These are phyloP conservation scores for Cercospora brassicicola DNA, from an alignment of 2,329 filamentous ascomycete species.

Conservation along the genomic window DNA sequence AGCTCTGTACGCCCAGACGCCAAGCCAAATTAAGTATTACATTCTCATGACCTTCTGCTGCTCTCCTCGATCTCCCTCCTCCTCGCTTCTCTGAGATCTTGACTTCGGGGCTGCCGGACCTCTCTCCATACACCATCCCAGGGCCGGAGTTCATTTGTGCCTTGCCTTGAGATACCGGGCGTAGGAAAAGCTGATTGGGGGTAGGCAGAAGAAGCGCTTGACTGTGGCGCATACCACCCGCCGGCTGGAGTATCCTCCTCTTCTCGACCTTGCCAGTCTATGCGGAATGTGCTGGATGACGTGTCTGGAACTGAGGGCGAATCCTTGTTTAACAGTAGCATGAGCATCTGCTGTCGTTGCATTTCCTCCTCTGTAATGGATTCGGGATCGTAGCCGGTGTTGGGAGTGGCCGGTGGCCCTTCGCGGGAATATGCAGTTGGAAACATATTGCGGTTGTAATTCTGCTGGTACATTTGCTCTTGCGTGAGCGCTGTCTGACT, in stretches of 20 bases:
- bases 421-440: slow-evolving; percentile 35
- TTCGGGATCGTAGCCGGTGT: slow-evolving; percentile 35
- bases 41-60: slow-evolving; percentile 2
- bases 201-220: slow-evolving; percentile 16
- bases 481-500: slow-evolving; percentile 31
- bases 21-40: neutral
- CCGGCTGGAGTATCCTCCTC: slow-evolving; percentile 30
- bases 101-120: slow-evolving; percentile 19
- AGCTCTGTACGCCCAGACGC: slow-evolving; percentile 8
- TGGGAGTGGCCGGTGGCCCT: slow-evolving; percentile 20
- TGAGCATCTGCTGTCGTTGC: slow-evolving; percentile 54
- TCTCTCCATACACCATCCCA: slow-evolving; percentile 39
- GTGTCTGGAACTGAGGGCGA: slow-evolving; percentile 37
- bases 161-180: slow-evolving; percentile 24
- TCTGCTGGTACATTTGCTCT: slow-evolving; percentile 46
- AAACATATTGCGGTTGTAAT: slow-evolving; percentile 51
- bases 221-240: slow-evolving; percentile 34
- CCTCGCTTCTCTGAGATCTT: slow-evolving; percentile 23
- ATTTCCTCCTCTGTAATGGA: slow-evolving; percentile 51
- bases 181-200: slow-evolving; percentile 24
- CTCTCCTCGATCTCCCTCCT: slow-evolving; percentile 25
- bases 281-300: slow-evolving; percentile 46
- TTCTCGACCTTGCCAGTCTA: slow-evolving; percentile 40
- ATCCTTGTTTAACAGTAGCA: slow-evolving; percentile 43
- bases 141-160: slow-evolving; percentile 29